Conservation (phyloP, 1,284 basidiomycete species). For the Fomes fomentarius region DNA sequence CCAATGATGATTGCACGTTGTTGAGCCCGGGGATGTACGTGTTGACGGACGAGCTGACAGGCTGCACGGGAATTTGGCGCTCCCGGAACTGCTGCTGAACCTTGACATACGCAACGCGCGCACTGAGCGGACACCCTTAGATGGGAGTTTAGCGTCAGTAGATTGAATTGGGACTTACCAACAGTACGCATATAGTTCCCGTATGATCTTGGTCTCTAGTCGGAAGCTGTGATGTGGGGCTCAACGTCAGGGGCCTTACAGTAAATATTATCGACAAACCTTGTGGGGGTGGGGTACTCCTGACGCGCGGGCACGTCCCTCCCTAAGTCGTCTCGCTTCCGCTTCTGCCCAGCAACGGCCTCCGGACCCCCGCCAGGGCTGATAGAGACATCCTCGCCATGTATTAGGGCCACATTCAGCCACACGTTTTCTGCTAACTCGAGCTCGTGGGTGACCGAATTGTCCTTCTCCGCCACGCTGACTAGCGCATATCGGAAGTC, state of each 20-base stretch:
- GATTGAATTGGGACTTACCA: slow-evolving; percentile 50
- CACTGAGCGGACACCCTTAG: slow-evolving; percentile 47
- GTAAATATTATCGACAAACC: slow-evolving; percentile 20
- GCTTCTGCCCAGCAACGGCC: slow-evolving; percentile 34
- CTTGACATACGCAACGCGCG: slow-evolving; percentile 87
- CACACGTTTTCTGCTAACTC: slow-evolving; percentile 78
- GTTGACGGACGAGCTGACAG: slow-evolving; percentile 66
- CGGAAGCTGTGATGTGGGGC: slow-evolving; percentile 54
- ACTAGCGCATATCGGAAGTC: slow-evolving; percentile 79
- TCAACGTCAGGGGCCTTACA: neutral
- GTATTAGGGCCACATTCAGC: slow-evolving; percentile 70
- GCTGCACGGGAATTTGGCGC: slow-evolving; percentile 77
- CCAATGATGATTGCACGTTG: slow-evolving; percentile 68
- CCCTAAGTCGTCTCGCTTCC: slow-evolving; percentile 36
- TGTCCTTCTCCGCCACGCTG: slow-evolving; percentile 55
- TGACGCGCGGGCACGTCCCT: slow-evolving; percentile 12
- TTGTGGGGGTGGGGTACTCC: slow-evolving; percentile 24
- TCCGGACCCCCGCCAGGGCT: slow-evolving; percentile 10
- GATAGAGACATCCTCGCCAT: slow-evolving; percentile 42
- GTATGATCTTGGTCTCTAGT: slow-evolving; percentile 67
- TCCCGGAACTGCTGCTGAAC: slow-evolving; percentile 88
- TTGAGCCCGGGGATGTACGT: slow-evolving; percentile 48
- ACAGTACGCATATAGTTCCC: slow-evolving; percentile 80
- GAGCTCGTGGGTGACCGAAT: slow-evolving; percentile 54
- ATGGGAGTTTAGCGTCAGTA: neutral